Base-by-base conservation (phyloP, 371 early-diverging fungal genomes). In the Apophysomyces ossiformis region DNA sequence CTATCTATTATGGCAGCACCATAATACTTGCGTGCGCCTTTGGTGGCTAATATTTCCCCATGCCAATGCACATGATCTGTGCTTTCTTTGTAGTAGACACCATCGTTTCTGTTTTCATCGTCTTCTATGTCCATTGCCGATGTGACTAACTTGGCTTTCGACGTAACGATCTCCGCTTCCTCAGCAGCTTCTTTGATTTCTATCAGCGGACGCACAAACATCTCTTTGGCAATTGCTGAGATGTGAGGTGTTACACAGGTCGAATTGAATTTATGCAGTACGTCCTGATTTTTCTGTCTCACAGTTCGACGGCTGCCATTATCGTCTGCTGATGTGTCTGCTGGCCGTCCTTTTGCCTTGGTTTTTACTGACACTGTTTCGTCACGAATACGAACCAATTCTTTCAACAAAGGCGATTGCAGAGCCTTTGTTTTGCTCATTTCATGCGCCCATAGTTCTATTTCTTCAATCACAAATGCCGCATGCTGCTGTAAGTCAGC, bases 171-270 rank as follows among this genome's bases (percentile, higher is more conserved):
- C 56, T 64, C 57, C 0, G 60, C 70, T 47, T 68, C 66, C 39
- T 68, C 54, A 56, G 63, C 65, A 59, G 71, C 63, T 57, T 71
- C 66, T 47, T 69, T 76, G 57, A 79, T 73, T 15, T 67, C 69
- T 2, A 81, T 56, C 9, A 81, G 56, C 9, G 74, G 68, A 46
- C 76, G 72, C 0, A 73, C 71, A 54, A 82, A 84, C 59, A 85
- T 69, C 8, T 78, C 83, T 57, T 75, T 71, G 37, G 85, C 82
- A 35, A 85, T 72, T 0, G 72, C 69, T 5, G 76, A 71, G 38
- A 84, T 76, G 38, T 77, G 79, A 4, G 78, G 73, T 0, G 86
- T 86, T 1, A 85, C 77, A 26, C 84, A 81, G 5, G 84, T 78
- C 1, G 73, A 76, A 56, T 79, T 82, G 16, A 64, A 64, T 43